Conservation (phyloP, 371 early-diverging fungal genomes). For the Zychaea mexicana region DNA sequence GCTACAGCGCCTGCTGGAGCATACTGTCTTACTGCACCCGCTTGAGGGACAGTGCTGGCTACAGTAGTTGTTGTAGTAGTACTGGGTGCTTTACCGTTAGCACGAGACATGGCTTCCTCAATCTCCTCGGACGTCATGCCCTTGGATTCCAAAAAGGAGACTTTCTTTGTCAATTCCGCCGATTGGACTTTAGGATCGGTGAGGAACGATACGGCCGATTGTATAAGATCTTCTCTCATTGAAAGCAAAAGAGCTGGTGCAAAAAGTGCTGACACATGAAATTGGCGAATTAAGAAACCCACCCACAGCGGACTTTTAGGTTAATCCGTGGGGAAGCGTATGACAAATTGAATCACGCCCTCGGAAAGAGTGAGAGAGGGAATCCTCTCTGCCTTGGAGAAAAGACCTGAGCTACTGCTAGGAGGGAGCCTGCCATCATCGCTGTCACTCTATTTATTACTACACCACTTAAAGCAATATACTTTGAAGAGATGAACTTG, state of each 20-base stretch:
- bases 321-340: neutral
- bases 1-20: conserved; percentile 9
- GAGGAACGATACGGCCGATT: conserved; percentile 90
- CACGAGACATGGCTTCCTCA: conserved; percentile 83
- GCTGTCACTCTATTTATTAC: too few species aligned
- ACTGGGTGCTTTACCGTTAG: conserved; percentile 44
- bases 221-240: conserved; percentile 82
- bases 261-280: neutral
- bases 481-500: too few species aligned
- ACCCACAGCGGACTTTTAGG: conserved; percentile 3
- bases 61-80: conserved; percentile 23
- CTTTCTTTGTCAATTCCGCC: conserved; percentile 85
- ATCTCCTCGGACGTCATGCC: conserved; percentile 93
- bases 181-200: conserved; percentile 91
- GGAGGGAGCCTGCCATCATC: too few species aligned
- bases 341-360: too few species aligned
- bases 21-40: conserved; percentile 12
- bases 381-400: too few species aligned
- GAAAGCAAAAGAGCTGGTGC: neutral
- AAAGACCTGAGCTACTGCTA: too few species aligned
- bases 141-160: conserved; percentile 94
- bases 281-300: neutral
- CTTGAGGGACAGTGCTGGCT: conserved; percentile 18
- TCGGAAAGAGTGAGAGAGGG: too few species aligned
- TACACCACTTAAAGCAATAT: too few species aligned